Evolutionary conservation across 116 monocot genomes (phyloP), one percentile per base, ranked within the genome.

Genomic region (Thalassia testudinum): DNA sequence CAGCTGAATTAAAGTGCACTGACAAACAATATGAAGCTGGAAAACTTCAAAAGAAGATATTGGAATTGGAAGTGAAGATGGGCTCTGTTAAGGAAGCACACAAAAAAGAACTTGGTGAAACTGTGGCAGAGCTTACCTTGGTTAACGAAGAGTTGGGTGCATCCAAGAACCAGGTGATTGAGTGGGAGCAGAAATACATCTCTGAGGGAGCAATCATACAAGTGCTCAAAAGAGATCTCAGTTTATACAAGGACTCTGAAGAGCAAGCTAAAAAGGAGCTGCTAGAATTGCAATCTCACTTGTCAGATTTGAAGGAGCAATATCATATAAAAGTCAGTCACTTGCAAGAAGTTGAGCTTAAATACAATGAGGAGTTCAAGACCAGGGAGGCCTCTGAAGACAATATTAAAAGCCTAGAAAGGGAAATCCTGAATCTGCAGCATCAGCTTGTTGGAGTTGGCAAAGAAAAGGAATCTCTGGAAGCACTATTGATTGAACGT

Each of bases 381-480:
- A 55, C 51, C 49, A 85, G 62, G 42, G 60, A 79, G 64, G 37
- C 47, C 16, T 24, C 68, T 62, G 82, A 86, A 69, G 44, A 37
- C 47, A 68, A 52, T 24, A 69, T 71, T 15, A 68, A 68, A 65
- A 44, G 23, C 21, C 69, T 78, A 28, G 63, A 76, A 54, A 45
- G 22, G 4, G 58, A 77, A 45, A 37, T 69, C n/a, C 27, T 57
- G 24, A 58, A 27, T 62, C 53, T 92, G 50, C 61, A 72, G 30
- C 79, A 82, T 48, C 69, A 82, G 22, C 49, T 82, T 42, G 27
- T 34, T 13, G 72, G 75, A 49, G 49, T 74, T 65, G 45, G 29
- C 42, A 63, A 30, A 49, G 90, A 90, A 61, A 90, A 78, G 29
- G 75, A 77, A 80, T 47, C 27, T 34, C 76, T 88, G 21, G 66